Percentiles rank a stretch among this genome's conserved stretches.
Evolutionary conservation across 148 eudicot genomes (phyloP).

Genomic region (Agrostemma githago): DNA sequence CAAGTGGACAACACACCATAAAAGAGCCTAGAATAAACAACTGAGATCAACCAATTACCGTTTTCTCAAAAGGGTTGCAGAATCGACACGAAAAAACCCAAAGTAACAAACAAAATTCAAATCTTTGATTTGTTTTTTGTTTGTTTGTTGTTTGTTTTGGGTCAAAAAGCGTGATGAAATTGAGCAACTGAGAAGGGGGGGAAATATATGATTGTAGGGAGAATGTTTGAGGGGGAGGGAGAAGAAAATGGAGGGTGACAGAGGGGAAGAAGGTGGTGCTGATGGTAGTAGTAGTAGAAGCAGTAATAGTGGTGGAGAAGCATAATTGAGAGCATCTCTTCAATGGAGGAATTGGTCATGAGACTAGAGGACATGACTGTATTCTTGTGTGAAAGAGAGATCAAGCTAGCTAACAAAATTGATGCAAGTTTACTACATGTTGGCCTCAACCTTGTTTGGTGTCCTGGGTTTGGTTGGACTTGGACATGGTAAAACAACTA

Average conservation of each 20-base stretch:
- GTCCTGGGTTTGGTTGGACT: not conserved
- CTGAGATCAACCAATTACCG: conserved; percentile 9
- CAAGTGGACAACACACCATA: not conserved
- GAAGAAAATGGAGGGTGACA: not conserved
- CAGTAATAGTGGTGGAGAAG: not conserved
- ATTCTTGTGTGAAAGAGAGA: not conserved
- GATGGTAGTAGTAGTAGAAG: not conserved
- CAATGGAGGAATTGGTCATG: not conserved
- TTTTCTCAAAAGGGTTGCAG: conserved; percentile 11
- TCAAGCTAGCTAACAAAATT: not conserved
- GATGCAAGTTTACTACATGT: not conserved
- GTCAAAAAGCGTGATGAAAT: not conserved
- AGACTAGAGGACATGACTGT: not conserved
- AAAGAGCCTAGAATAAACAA: not conserved
- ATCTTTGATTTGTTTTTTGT: not conserved
- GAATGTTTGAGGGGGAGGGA: not conserved
- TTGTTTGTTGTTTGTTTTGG: conserved; percentile 4
- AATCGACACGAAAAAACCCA: not conserved
- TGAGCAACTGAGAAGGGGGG: not conserved
- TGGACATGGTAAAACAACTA: not conserved
- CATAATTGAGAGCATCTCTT: not conserved
- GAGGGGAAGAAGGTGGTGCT: not conserved
- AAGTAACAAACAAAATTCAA: not conserved
- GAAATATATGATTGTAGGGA: not conserved
- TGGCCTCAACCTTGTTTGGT: not conserved